A percentile compares a stretch with the other conserved stretches of the same genome.
These are phyloP conservation scores for Leccinellum rugosiceps DNA, from an alignment of 768 basidiomycete genomes.

Conservation along the genomic window DNA sequence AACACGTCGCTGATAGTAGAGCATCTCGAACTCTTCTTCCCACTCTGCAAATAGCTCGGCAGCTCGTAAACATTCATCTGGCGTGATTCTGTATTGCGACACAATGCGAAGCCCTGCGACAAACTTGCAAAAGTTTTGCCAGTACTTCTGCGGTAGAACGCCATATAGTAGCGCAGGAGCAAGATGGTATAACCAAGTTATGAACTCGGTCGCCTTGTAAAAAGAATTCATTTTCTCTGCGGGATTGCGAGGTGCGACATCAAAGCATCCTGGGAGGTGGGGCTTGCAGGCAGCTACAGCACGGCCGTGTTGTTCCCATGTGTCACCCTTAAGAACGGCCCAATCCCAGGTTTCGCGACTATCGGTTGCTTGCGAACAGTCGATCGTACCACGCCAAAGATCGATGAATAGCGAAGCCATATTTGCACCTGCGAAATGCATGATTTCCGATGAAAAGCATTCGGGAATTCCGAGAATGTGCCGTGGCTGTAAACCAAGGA, in stretches of 20 bases:
- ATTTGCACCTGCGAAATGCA: not conserved
- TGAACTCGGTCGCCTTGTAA: not conserved
- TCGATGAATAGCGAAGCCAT: not conserved
- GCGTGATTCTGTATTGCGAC: not conserved
- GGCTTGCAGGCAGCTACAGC: not conserved
- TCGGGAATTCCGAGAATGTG: not conserved
- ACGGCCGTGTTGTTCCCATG: not conserved
- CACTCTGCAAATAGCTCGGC: not conserved
- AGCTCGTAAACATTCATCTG: not conserved
- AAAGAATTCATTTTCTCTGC: not conserved
- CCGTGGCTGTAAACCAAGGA: not conserved
- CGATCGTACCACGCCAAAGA: not conserved
- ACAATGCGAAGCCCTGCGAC: not conserved
- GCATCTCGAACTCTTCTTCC: not conserved
- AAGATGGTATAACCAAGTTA: not conserved
- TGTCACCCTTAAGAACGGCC: not conserved
- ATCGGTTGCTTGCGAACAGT: not conserved
- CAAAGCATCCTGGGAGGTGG: not conserved
- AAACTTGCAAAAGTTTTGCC: not conserved
- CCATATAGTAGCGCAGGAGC: not conserved
- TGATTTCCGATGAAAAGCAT: not conserved
- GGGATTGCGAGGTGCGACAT: not conserved
- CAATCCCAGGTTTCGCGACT: not conserved
- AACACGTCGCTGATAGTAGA: not conserved
- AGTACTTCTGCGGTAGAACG: not conserved